These are phyloP conservation scores for Chalciporus piperatoides DNA, from an alignment of 1,284 basidiomycete genomes.

Conservation along the genomic window DNA sequence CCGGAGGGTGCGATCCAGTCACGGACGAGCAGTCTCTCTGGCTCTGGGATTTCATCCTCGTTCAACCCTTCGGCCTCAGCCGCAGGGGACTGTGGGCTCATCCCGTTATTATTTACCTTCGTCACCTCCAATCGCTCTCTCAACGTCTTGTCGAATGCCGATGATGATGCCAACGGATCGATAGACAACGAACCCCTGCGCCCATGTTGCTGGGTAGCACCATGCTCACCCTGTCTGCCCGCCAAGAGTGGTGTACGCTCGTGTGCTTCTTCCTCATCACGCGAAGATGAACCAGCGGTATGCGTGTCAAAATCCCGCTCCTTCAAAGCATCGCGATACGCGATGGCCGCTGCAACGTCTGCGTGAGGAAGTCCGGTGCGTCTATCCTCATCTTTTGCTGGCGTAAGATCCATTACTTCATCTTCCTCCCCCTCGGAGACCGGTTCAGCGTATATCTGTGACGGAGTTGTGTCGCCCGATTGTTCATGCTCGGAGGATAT, in stretches of 20 bases:
- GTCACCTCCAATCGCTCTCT: slow-evolving; percentile 54
- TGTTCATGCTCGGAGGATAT: slow-evolving; percentile 41
- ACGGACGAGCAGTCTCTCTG: slow-evolving; percentile 62
- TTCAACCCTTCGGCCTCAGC: slow-evolving; percentile 40
- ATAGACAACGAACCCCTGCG: slow-evolving; percentile 59
- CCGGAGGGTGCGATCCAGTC: slow-evolving; percentile 82
- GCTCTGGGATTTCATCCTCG: slow-evolving; percentile 38
- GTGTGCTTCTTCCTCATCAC: slow-evolving; percentile 33
- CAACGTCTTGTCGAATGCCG: slow-evolving; percentile 77
- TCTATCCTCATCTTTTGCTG: slow-evolving; percentile 75
- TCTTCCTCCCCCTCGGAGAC: slow-evolving; percentile 91
- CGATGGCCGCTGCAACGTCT: slow-evolving; percentile 75
- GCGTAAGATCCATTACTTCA: slow-evolving; percentile 62
- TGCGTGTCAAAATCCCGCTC: slow-evolving; percentile 34
- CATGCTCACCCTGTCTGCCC: slow-evolving; percentile 21
- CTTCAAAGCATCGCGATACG: slow-evolving; percentile 77
- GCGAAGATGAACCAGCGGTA: slow-evolving; percentile 9
- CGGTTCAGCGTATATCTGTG: slow-evolving; percentile 75
- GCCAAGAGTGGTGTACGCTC: slow-evolving; percentile 44
- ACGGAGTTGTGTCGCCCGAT: slow-evolving; percentile 51
- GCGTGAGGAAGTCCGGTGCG: slow-evolving; percentile 70
- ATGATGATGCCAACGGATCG: slow-evolving; percentile 79
- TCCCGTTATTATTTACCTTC: slow-evolving; percentile 30
- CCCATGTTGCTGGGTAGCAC: slow-evolving; percentile 24
- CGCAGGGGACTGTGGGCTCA: slow-evolving; percentile 38